These are phyloP conservation scores for Aegilops sharonensis DNA, from an alignment of 176 grass and related monocot genomes.

Conservation along the genomic window DNA sequence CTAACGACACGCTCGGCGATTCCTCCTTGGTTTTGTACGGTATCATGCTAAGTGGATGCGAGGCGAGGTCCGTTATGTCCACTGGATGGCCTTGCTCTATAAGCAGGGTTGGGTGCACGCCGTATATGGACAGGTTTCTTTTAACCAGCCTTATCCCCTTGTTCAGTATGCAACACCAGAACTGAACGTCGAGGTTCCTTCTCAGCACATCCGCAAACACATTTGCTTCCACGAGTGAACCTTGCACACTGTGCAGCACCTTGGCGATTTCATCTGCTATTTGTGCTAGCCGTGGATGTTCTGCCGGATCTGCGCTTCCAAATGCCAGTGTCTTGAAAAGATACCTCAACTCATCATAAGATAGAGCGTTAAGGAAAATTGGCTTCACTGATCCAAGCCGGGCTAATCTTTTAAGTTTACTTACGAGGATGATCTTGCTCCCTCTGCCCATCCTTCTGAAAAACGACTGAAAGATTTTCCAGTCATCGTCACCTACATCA, in stretches of 20 bases:
- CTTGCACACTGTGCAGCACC: neutral
- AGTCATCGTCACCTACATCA: neutral
- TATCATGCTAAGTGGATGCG: neutral
- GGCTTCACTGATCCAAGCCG: neutral
- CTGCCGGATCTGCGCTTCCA: too few relatives aligned
- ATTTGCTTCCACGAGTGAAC: neutral
- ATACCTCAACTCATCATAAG: too few relatives aligned
- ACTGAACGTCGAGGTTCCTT: neutral
- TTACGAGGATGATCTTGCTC: neutral
- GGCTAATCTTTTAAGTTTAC: neutral
- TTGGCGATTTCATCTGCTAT: too few relatives aligned
- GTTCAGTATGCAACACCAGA: neutral
- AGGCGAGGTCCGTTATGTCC: neutral
- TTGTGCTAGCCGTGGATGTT: too few relatives aligned
- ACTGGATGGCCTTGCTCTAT: neutral
- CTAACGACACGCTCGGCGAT: neutral
- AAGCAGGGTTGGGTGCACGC: neutral
- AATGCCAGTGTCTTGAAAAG: too few relatives aligned
- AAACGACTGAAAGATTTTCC: neutral
- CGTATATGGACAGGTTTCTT: neutral
- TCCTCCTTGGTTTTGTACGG: neutral
- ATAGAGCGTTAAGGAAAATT: neutral
- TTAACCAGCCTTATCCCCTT: neutral
- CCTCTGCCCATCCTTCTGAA: neutral
- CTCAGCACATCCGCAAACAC: neutral